Percentiles rank a stretch among this genome's conserved stretches.
These are phyloP conservation scores for Dactylis glomerata DNA, from an alignment of 176 grass and related monocot species.

Conservation along the genomic window DNA sequence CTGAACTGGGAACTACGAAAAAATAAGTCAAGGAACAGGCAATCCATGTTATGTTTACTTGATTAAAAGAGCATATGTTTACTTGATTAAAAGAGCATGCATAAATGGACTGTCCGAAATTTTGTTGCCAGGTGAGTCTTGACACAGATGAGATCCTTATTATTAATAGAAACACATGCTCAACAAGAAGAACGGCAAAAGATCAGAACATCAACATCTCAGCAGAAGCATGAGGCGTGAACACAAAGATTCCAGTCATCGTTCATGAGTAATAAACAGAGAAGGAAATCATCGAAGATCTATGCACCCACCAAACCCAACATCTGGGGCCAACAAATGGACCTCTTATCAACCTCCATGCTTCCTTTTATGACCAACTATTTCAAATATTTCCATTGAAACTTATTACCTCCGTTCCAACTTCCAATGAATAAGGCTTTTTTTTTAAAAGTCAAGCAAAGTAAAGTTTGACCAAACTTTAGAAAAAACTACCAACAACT, in stretches of 20 bases:
- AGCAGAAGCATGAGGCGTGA: background rate
- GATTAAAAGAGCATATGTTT: background rate
- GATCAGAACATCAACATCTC: conserved; percentile 4
- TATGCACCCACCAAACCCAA: conserved; percentile 27
- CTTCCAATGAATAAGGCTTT: too few relatives aligned
- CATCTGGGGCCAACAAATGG: conserved; percentile 12
- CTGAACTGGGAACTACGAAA: background rate
- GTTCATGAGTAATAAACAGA: background rate
- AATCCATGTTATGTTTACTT: background rate
- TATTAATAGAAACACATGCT: conserved; percentile 12
- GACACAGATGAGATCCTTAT: background rate
- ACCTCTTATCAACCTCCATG: conserved; percentile 11
- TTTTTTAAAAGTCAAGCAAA: too few relatives aligned
- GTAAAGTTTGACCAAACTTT: too few relatives aligned
- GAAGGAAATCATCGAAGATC: conserved; percentile 22
- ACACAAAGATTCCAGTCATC: background rate
- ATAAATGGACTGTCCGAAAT: background rate
- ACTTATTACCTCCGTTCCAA: too few relatives aligned
- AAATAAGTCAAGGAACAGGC: background rate
- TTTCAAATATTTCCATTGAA: conserved; percentile 11
- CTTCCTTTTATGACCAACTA: conserved; percentile 16
- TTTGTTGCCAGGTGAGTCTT: background rate
- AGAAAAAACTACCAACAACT: too few relatives aligned
- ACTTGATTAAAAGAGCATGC: background rate
- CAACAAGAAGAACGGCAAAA: background rate